Evolutionary conservation across 140 eudicot species (phyloP).

Genomic region (Flaveria floridana): DNA sequence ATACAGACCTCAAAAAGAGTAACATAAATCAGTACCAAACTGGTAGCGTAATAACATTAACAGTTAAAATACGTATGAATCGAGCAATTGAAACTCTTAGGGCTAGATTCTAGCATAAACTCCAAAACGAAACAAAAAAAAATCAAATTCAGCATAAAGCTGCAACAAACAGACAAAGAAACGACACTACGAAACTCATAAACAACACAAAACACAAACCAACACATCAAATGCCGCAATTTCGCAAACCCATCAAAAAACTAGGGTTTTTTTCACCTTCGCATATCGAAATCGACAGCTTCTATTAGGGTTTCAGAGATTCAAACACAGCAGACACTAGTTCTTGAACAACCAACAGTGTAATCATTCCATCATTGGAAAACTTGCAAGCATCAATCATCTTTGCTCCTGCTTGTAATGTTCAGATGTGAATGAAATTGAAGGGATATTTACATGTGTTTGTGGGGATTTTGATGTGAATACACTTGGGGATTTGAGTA

Average conservation of each 20-base stretch:
- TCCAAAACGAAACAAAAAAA: constrained; percentile 4
- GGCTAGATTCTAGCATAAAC: not conserved
- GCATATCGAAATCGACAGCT: constrained; percentile 19
- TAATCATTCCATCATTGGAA: not conserved
- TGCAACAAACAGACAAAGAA: not conserved
- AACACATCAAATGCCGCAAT: constrained; percentile 25
- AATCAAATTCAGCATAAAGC: not conserved
- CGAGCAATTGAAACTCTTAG: not conserved
- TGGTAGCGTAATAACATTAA: not conserved
- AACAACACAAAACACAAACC: not conserved
- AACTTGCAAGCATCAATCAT: not conserved
- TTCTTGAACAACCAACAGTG: not conserved
- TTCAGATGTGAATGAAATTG: not conserved
- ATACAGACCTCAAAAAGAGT: too few relatives aligned
- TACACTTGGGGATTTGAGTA: constrained; percentile 1
- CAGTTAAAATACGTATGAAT: not conserved
- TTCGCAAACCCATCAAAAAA: constrained; percentile 1
- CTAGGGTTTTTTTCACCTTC: constrained; percentile 34
- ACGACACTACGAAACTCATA: not conserved
- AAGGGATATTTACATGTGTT: not conserved
- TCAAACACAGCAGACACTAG: not conserved
- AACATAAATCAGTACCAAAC: too few relatives aligned
- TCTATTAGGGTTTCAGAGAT: constrained; percentile 31
- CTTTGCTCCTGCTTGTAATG: not conserved
- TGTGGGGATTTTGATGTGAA: not conserved